Conservation (phyloP, 2,329 filamentous ascomycete genomes). For the Nothophoma quercina region DNA sequence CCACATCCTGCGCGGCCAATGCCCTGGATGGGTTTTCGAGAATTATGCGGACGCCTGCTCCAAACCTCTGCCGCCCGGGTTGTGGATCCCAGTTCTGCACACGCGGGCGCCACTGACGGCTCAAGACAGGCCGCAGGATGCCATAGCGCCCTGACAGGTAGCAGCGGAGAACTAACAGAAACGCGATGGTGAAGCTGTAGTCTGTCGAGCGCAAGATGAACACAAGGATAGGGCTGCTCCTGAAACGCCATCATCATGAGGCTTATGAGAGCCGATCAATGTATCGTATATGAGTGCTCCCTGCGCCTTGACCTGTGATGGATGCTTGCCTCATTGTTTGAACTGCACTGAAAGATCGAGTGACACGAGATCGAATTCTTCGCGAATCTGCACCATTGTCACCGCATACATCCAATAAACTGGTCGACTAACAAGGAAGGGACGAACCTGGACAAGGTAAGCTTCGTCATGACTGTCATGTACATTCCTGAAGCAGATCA, state of each 20-base stretch:
- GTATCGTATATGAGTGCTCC: constrained; percentile 41
- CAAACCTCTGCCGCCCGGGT: constrained; percentile 17
- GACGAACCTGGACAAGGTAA: constrained; percentile 6
- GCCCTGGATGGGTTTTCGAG: constrained; percentile 7
- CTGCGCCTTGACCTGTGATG: constrained; percentile 30
- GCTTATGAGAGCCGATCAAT: constrained; percentile 37
- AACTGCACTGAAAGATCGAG: constrained; percentile 31
- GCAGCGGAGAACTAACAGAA: constrained; percentile 38
- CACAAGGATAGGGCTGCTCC: constrained; percentile 42
- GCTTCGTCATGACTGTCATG: constrained; percentile 5
- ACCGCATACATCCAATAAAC: not conserved
- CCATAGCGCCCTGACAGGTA: constrained; percentile 39
- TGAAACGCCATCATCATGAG: constrained; percentile 36
- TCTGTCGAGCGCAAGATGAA: constrained; percentile 34
- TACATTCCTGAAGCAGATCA: constrained; percentile 18
- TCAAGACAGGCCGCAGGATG: constrained; percentile 41
- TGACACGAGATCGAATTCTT: constrained; percentile 26
- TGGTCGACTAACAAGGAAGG: constrained; percentile 1
- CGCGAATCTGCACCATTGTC: constrained; percentile 2
- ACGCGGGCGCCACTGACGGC: constrained; percentile 45
- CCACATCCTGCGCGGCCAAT: constrained; percentile 3
- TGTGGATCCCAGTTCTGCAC: constrained; percentile 35
- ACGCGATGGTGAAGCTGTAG: constrained; percentile 39
- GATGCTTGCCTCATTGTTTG: constrained; percentile 28
- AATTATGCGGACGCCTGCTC: constrained; percentile 12